Base-by-base conservation (phyloP, 2,329 filamentous ascomycete species). In the Arthroderma sp. region DNA sequence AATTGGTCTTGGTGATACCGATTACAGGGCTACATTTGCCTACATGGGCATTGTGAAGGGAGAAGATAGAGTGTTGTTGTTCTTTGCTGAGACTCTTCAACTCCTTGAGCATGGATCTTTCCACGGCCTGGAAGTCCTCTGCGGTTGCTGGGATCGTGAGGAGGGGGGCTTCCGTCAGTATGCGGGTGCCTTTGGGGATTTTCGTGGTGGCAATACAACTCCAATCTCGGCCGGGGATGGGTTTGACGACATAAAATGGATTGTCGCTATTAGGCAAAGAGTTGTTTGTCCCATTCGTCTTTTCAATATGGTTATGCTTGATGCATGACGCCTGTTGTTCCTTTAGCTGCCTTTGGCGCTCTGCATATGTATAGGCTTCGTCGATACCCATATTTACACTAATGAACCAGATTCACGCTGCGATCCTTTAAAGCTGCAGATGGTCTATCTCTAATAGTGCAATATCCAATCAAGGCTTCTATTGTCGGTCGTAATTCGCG, bases 1-100 rank as follows among this genome's bases (percentile, higher is more conserved):
- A 42, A 44, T 49, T 49, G 29, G 45, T 49, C 11, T 32, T 41
- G 11, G 40, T 43, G 9, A 43, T 48, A 5, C 48, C 45, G 11
- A 44, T 36, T 9, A 49, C 40, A 3, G 29, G 39, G 15, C 48
- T 46, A 36, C 42, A 33, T 8, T 27, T 37, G 4, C 30, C 30
- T 22, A 29, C 43, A 34, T 47, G 37, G 3, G 46, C 36, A 34
- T 49, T 48, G 32, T 28, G 8, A 1, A 49, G 43, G 5, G 42
- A 40, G 29, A 49, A 48, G 28, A 48, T 45, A 11, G 40, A 28
- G 6, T 30, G 36, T 27, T 49, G 45, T 11, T 47, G 36, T 15
- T 44, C 32, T 29, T 40, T 48, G n/a, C 9, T 48, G 9, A 49
- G 15, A 10, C 10, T 22, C 29, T 42, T 47, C 6, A 48, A 15